phyloP scores from a whole-genome alignment of 2,329 filamentous ascomycete species.

The Hypoxylon sp. region DNA sequence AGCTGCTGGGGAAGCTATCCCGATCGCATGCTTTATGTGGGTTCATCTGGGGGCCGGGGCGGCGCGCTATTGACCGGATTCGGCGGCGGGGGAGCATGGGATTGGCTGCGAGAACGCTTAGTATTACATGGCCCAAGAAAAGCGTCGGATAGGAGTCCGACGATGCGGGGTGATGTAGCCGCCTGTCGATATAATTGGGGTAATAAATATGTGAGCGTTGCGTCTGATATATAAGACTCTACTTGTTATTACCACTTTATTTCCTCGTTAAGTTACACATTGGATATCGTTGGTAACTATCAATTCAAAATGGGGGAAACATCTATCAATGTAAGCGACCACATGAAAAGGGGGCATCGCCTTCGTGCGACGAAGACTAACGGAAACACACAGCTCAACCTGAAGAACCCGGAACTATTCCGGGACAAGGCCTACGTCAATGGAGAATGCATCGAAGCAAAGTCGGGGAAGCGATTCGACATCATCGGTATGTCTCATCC shows the following conservation, averaged over 20 bases:
- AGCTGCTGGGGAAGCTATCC: neutral
- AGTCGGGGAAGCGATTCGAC: conserved; percentile 68
- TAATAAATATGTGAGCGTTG: neutral
- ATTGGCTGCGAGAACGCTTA: conserved; percentile 21
- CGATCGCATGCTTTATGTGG: neutral
- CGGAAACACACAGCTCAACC: conserved; percentile 51
- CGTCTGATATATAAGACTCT: too few relatives aligned
- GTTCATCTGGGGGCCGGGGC: neutral
- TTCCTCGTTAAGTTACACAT: too few relatives aligned
- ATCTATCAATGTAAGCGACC: too few relatives aligned
- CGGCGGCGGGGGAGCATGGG: conserved; percentile 8
- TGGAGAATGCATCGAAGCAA: conserved; percentile 66
- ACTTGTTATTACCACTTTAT: too few relatives aligned
- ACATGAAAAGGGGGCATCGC: too few relatives aligned
- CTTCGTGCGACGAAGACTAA: conserved; percentile 2
- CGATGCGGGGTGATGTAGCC: conserved; percentile 16
- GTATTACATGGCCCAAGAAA: too few relatives aligned
- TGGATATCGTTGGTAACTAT: neutral
- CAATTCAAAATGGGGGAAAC: conserved; percentile 23
- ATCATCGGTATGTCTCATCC: conserved; percentile 58
- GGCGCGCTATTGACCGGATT: conserved; percentile 22
- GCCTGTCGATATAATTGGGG: neutral
- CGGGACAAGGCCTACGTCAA: conserved; percentile 64
- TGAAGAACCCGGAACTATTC: conserved; percentile 66
- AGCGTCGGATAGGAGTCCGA: conserved; percentile 9